Conservation (phyloP, 306 rosid genomes). For the Dalbergia cultrata region DNA sequence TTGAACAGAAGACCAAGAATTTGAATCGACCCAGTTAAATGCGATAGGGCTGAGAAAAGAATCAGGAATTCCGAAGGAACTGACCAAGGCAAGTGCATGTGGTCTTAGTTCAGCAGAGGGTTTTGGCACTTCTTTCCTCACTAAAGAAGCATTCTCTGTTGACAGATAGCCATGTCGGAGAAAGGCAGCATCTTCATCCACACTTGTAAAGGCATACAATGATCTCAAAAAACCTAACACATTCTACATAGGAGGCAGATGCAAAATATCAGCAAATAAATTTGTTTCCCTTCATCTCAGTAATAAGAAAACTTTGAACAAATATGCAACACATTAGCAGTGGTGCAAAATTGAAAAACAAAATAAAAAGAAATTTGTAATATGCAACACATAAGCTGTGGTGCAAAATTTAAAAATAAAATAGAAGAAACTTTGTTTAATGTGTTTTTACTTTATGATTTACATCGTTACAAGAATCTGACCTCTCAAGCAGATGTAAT, state of each 20-base stretch:
- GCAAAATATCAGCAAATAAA: not conserved
- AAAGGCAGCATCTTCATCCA: constrained; percentile 88
- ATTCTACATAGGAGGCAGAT: constrained; percentile 56
- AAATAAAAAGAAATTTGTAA: no score
- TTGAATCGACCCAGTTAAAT: constrained; percentile 82
- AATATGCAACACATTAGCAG: no score
- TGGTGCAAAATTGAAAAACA: no score
- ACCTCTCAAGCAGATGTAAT: no score
- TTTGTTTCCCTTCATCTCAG: no score
- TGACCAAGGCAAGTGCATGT: constrained; percentile 85
- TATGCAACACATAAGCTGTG: no score
- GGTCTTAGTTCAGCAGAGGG: constrained; percentile 81
- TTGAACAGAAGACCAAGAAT: constrained; percentile 78
- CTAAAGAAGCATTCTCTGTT: constrained; percentile 61
- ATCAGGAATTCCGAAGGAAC: constrained; percentile 90
- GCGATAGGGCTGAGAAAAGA: constrained; percentile 94
- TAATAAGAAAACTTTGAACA: no score
- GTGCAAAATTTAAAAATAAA: no score
- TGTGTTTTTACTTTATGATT: no score
- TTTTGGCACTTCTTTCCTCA: constrained; percentile 81
- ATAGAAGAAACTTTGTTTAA: no score
- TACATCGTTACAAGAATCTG: no score
- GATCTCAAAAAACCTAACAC: constrained; percentile 71
- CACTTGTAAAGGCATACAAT: constrained; percentile 72
- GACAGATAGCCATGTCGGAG: constrained; percentile 85